A percentile compares a stretch with the other conserved stretches of the same genome.
Evolutionary conservation across 2,329 filamentous ascomycete genomes (phyloP).

Genomic region (Pyrenochaeta sp.): DNA sequence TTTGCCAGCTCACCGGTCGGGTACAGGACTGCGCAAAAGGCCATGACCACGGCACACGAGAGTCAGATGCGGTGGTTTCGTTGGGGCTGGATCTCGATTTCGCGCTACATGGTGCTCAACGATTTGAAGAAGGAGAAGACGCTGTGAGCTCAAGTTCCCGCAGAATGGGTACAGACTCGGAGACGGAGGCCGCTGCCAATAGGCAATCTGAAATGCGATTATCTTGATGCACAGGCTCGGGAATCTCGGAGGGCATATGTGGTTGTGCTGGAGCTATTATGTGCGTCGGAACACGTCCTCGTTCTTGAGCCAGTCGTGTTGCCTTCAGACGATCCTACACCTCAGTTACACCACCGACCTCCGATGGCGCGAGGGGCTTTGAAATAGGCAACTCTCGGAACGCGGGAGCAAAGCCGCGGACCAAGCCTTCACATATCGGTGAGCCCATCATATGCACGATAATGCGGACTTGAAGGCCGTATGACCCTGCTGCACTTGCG

Average conservation of each 20-base stretch:
- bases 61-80: constrained; percentile 99
- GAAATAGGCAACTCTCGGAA: constrained; percentile 17
- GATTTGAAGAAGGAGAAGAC: constrained; percentile 72
- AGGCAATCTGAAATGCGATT: too few relatives aligned
- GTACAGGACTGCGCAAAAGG: constrained; percentile 74
- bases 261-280: too few relatives aligned
- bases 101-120: constrained; percentile 95
- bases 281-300: too few relatives aligned
- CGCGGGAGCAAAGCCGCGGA: constrained; percentile 13
- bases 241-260: too few relatives aligned
- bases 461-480: constrained; percentile 12
- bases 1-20: constrained; percentile 72
- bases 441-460: constrained; percentile 5
- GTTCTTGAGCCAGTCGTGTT: background rate
- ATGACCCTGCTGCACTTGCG: constrained; percentile 14
- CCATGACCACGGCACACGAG: constrained; percentile 88
- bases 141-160: constrained; percentile 8
- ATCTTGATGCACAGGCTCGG: too few relatives aligned
- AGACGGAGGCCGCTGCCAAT: background rate
- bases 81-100: constrained; percentile 91
- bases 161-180: background rate
- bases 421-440: background rate
- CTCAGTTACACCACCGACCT: constrained; percentile 3
- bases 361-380: constrained; percentile 3
- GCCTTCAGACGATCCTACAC: constrained; percentile 3